Evolutionary conservation across 345 rosid genomes (phyloP).

Genomic region (Populus davidiana): DNA sequence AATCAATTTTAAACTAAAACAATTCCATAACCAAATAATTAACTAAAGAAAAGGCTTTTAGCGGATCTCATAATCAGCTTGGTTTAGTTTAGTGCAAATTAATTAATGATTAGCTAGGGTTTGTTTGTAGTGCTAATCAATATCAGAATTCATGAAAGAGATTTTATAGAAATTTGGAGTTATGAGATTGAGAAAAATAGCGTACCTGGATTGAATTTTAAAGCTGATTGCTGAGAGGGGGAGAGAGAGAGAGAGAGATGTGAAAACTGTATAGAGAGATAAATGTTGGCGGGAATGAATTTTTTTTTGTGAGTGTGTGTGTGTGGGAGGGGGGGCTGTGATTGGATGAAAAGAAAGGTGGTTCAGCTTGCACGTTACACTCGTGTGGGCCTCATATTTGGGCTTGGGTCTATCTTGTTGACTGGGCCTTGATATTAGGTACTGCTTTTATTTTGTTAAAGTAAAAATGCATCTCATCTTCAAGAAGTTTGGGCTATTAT

Average conservation of each 20-base stretch:
- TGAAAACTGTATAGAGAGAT: background rate
- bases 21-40: no score
- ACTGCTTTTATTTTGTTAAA: no score
- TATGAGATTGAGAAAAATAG: background rate
- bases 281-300: background rate
- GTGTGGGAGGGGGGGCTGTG: no score
- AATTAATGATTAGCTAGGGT: no score
- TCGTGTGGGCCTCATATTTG: background rate
- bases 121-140: no score
- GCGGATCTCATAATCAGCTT: background rate
- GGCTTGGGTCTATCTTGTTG: background rate
- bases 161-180: no score
- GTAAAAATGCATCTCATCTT: no score
- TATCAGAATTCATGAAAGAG: background rate
- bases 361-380: background rate
- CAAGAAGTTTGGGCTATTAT: no score
- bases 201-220: background rate
- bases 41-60: no score
- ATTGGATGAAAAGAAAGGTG: no score
- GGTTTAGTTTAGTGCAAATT: background rate
- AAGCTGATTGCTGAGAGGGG: background rate
- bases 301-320: background rate
- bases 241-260: background rate
- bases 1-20: no score
- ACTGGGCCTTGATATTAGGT: background rate